These are phyloP conservation scores for Penicillium argentinense DNA, from an alignment of 495 filamentous ascomycete genomes.

Conservation along the genomic window DNA sequence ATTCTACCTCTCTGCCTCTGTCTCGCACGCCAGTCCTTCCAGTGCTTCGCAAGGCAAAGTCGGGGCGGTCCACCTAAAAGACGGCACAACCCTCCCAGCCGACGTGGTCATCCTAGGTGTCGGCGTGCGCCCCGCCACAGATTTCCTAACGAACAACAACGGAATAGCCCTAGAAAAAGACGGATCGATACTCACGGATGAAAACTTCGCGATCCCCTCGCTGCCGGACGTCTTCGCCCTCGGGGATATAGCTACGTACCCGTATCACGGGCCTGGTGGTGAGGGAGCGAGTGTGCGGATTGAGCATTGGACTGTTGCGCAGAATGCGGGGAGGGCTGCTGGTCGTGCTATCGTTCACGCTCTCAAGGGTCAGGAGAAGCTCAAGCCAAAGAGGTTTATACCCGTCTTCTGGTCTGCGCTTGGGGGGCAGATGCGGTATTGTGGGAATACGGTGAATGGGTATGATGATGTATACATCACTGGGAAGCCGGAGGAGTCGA, in stretches of 20 bases:
- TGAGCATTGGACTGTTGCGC: constrained; percentile 98
- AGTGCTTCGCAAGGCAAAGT: too few relatives aligned
- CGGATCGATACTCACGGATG: constrained; percentile 75
- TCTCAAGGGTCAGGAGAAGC: constrained; percentile 27
- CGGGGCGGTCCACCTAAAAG: constrained; percentile 79
- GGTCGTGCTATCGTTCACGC: constrained; percentile 69
- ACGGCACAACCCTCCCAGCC: constrained; percentile 78
- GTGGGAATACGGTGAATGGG: constrained; percentile 76
- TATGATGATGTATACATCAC: constrained; percentile 81
- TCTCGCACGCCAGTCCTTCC: too few relatives aligned
- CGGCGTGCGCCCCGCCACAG: constrained; percentile 83
- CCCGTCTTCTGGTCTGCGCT: constrained; percentile 97
- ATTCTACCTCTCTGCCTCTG: constrained; percentile 76
- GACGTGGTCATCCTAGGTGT: constrained; percentile 91
- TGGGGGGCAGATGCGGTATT: constrained; percentile 86
- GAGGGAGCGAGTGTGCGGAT: constrained; percentile 65
- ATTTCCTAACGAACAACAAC: constrained; percentile 74
- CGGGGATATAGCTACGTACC: constrained; percentile 94
- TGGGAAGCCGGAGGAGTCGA: constrained; percentile 75
- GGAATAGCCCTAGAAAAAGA: constrained; percentile 70
- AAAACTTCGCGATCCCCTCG: constrained; percentile 70
- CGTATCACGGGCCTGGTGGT: constrained; percentile 87
- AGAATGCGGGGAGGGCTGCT: constrained; percentile 80
- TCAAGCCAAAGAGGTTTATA: constrained; percentile 70
- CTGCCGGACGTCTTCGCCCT: constrained; percentile 78